phyloP scores from a whole-genome alignment of 768 basidiomycete genomes.

The Lyophyllum semitale region DNA sequence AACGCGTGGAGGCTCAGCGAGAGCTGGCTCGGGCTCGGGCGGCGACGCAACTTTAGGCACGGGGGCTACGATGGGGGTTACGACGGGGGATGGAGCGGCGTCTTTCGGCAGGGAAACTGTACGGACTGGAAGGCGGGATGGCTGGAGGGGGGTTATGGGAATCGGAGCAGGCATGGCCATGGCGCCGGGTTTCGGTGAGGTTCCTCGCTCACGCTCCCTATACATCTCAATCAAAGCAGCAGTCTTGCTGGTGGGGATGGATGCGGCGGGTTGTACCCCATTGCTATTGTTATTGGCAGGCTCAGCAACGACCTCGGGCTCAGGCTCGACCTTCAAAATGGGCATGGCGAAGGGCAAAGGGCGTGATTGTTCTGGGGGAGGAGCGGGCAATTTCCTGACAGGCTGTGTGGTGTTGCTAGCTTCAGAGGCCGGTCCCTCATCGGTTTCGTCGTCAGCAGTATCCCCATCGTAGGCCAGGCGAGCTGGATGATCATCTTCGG shows the following conservation, averaged over 20 bases:
- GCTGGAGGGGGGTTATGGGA: constrained; percentile 33
- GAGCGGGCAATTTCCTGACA: constrained; percentile 17
- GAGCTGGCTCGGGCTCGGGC: constrained; percentile 29
- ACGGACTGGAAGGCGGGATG: constrained; percentile 44
- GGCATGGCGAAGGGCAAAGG: constrained; percentile 2
- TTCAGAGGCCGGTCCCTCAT: constrained; percentile 9
- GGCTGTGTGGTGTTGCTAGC: not conserved
- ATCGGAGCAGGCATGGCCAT: constrained; percentile 23
- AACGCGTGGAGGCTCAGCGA: constrained; percentile 33
- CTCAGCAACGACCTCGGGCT: constrained; percentile 7
- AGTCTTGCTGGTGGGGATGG: constrained; percentile 56
- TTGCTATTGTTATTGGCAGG: constrained; percentile 16
- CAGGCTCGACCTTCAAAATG: constrained; percentile 6
- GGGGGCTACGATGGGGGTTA: constrained; percentile 25
- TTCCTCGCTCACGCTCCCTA: constrained; percentile 64
- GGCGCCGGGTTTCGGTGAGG: constrained; percentile 28
- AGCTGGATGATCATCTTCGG: constrained; percentile 36
- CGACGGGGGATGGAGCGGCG: constrained; percentile 22
- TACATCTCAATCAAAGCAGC: constrained; percentile 87
- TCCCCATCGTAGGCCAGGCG: constrained; percentile 38
- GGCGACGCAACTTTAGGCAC: constrained; percentile 25
- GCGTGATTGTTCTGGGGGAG: constrained; percentile 15
- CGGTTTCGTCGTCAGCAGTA: constrained; percentile 32
- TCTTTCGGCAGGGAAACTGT: constrained; percentile 25
- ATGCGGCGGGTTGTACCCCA: constrained; percentile 8